A percentile compares a stretch with the other conserved stretches of the same genome.
phyloP scores from a whole-genome alignment of 139 green algal species.

The Closterium sp. region DNA sequence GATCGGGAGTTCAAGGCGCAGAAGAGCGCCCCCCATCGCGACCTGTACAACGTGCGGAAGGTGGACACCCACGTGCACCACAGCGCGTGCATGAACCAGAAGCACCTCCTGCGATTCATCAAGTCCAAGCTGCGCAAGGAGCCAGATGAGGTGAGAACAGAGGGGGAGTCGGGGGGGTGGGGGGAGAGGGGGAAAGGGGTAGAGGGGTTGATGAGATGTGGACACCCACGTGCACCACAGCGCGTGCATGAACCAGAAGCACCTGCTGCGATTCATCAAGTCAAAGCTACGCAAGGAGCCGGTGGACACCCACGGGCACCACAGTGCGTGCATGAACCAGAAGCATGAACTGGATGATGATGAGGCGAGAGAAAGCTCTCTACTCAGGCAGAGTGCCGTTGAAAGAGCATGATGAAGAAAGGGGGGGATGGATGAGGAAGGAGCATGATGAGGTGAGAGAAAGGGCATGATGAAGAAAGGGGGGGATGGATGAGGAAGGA shows the following conservation, averaged over 20 bases:
- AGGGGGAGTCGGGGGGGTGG: not conserved
- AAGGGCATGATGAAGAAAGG: too few species aligned
- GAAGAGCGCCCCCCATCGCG: constrained; percentile 93
- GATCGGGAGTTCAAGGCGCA: constrained; percentile 97
- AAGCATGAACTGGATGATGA: too few species aligned
- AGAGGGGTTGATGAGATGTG: constrained; percentile 6
- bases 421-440: too few species aligned
- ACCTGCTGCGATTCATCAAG: constrained; percentile 99
- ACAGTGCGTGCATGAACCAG: not conserved
- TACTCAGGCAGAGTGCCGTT: too few species aligned
- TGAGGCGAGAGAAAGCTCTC: too few species aligned
- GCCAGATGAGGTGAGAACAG: constrained; percentile 78
- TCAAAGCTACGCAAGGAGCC: constrained; percentile 92
- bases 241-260: constrained; percentile 99
- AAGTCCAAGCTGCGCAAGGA: constrained; percentile 96
- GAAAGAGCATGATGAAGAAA: too few species aligned
- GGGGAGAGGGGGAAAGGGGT: not conserved
- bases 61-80: constrained; percentile 97
- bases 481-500: too few species aligned
- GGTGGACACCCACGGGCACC: too few species aligned
- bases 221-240: constrained; percentile 98
- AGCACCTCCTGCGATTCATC: constrained; percentile 99
- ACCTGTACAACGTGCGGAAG: constrained; percentile 99
- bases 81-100: constrained; percentile 99
- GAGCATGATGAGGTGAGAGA: too few species aligned